Evolutionary conservation across 495 filamentous ascomycete species (phyloP), one percentile per base, ranked within the genome.

Genomic region (Aspergillus incahuasiensis): DNA sequence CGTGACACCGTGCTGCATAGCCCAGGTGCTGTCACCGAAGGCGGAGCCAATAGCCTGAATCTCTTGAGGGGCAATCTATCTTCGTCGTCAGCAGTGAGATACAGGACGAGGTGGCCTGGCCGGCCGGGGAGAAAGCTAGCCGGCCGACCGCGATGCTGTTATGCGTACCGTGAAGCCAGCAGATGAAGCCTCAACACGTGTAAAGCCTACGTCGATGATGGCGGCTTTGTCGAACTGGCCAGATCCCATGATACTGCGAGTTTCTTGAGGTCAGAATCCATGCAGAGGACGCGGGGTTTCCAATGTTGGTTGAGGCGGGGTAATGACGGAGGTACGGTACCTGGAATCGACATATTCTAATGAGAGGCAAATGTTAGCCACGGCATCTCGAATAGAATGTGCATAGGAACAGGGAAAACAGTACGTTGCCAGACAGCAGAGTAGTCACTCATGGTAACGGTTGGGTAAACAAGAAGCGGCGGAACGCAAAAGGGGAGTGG

Each of bases 221-320:
- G 88, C 89, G 63, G 84, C 94, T 75, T 88, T 86, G 79, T 94
- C 88, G 72, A 96, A 75, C 71, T 94, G 87, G 63, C 85, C 85
- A 61, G 80, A 85, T 74, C 81, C 89, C 66, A 97, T 82, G 60
- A 97, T 82, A 83, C 92, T 92, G 56, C 20, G 48, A 55, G 28
- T 49, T 47, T 50, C 42, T 25, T 38, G 32, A 41, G 38, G 60
- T 65, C 56, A 68, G 61, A 30, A 61, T 52, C 15, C 38, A 54
- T 46, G 46, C 38, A 42, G 46, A 54, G 52, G 46, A 40, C 48
- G 48, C 48, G 48, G 48, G 48, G 19, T 25, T 49, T 49, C 24
- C 48, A 50, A 38, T 47, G 47, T 57, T 47, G 59, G 52, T 24
- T 32, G 54, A 48, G 48, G 56, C 40, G 58, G 56, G 62, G 59